Evolutionary conservation across 257 asterid genomes (phyloP), one percentile per base, ranked within the genome.

Genomic region (Lavandula angustifolia): DNA sequence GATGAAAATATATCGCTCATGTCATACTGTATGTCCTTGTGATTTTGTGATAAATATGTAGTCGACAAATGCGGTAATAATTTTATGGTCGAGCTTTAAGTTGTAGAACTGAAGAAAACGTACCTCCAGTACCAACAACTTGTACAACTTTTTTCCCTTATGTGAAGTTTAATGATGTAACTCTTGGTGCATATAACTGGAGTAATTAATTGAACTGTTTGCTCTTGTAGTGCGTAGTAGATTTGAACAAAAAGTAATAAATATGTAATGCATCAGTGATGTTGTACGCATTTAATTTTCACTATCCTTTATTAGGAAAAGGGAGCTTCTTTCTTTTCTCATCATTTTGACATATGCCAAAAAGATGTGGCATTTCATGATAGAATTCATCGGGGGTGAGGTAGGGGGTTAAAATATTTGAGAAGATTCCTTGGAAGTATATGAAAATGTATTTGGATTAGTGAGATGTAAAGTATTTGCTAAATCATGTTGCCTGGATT

Each of bases 1-100:
- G 66, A 61, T 43, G 7, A 37, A 9, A 40, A 41, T 72, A 62
- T 53, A 12, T 43, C 11, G 34, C 9, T 59, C 65, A 58, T 65
- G 44, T 67, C 52, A 59, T 59, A 29, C 33, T 44, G 10, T 50
- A 11, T 43, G 31, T 66, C 48, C 72, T 41, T 41, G 14, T 60
- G 60, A 43, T 49, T 56, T 56, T 31, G 44, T 40, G 54, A 64
- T 64, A 43, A 22, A 34, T 49, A 14, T 17, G 48, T 58, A 31
- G 13, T 27, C 3, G 6, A 14, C 33, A 38, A 12, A 14, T 31
- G 17, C 22, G 5, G 17, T 33, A 18, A 14, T 38, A 1, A 14
- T 13, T 14, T 34, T 7, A 13, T 38, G 49, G 13, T 31, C 9
- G 9, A 5, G 9, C 14, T 13, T 34, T 34, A 34, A 37, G 9